Evolutionary conservation across 2,329 filamentous ascomycete species (phyloP).

Genomic region (Exophiala calicioides): DNA sequence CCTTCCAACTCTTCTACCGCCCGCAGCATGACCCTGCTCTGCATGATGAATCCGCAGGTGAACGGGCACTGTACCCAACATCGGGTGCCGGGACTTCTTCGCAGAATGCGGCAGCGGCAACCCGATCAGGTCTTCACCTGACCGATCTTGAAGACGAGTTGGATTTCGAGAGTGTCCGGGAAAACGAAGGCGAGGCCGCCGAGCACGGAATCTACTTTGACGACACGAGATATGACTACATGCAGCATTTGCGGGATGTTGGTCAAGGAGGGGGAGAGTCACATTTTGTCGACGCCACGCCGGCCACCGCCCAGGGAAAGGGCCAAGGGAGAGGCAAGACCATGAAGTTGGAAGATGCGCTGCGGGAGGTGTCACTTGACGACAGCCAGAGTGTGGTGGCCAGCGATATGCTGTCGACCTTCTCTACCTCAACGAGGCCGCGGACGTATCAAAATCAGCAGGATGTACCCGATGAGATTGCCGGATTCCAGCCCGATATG

Average conservation of each 20-base stretch:
- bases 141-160: conserved; percentile 76
- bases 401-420: conserved; percentile 66
- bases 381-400: conserved; percentile 47
- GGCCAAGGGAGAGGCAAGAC: conserved; percentile 70
- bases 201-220: conserved; percentile 93
- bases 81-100: conserved; percentile 36
- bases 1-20: conserved; percentile 91
- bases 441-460: conserved; percentile 90
- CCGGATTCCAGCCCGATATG: conserved; percentile 97
- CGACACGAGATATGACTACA: conserved; percentile 96
- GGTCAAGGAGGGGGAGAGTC: conserved; percentile 68
- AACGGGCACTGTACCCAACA: conserved; percentile 82
- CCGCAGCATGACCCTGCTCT: conserved; percentile 97
- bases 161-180: conserved; percentile 66
- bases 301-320: conserved; percentile 59
- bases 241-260: conserved; percentile 97
- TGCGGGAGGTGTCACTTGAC: conserved; percentile 60
- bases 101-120: conserved; percentile 35
- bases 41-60: conserved; percentile 83
- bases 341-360: conserved; percentile 81
- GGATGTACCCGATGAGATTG: conserved; percentile 84
- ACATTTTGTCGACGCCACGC: conserved; percentile 74
- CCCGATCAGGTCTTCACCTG: conserved; percentile 62
- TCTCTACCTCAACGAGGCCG: conserved; percentile 51
- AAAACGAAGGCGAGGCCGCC: conserved; percentile 94